Conservation (phyloP, 148 eudicot genomes). For the Spergularia bocconei region DNA sequence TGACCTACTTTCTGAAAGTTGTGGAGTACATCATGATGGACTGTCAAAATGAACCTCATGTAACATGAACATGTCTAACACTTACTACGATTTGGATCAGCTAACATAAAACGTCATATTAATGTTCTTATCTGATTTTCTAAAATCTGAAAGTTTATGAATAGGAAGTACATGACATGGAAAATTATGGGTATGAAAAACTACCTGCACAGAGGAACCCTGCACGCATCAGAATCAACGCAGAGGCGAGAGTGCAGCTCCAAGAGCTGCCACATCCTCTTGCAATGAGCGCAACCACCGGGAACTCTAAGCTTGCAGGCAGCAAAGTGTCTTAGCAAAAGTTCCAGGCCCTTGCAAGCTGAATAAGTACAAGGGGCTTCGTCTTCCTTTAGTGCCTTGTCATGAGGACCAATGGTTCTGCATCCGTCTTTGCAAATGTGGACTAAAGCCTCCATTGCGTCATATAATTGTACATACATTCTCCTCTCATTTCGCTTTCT, state of each 20-base stretch:
- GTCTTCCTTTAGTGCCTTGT: conserved; percentile 50
- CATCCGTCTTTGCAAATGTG: conserved; percentile 92
- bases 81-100: too few relatives aligned
- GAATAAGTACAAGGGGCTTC: conserved; percentile 59
- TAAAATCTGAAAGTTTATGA: too few relatives aligned
- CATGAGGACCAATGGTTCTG: conserved; percentile 77
- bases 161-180: neutral
- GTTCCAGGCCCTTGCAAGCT: conserved; percentile 74
- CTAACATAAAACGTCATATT: too few relatives aligned
- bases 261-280: conserved; percentile 90
- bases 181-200: neutral
- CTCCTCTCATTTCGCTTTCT: conserved; percentile 58
- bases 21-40: too few relatives aligned
- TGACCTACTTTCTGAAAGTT: too few relatives aligned
- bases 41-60: too few relatives aligned
- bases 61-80: too few relatives aligned
- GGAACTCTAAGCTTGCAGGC: conserved; percentile 71
- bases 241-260: conserved; percentile 86
- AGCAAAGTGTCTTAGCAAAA: conserved; percentile 75
- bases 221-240: conserved; percentile 57
- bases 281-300: conserved; percentile 85
- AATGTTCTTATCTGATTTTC: too few relatives aligned
- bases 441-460: conserved; percentile 95
- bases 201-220: conserved; percentile 95
- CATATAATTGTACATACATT: conserved; percentile 62